Evolutionary conservation across 495 filamentous ascomycete species (phyloP), one percentile per base, ranked within the genome.

Genomic region (Lentithecium fluviatile): DNA sequence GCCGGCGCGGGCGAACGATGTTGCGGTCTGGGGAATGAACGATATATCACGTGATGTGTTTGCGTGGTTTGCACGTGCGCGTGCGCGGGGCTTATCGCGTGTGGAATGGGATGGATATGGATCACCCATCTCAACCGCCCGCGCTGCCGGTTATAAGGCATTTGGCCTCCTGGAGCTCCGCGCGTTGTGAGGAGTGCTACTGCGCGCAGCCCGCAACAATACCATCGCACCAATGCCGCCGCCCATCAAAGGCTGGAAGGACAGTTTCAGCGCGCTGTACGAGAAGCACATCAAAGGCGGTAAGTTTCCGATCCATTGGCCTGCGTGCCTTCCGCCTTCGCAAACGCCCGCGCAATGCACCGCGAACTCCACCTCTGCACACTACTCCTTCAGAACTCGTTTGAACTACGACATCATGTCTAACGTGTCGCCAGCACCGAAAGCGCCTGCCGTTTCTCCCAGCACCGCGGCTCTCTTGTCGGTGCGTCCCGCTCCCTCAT

Each of bases 401-500:
- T 55, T 38, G 32, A 43, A 25, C 29, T 45, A n/a, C 45, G 32
- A 19, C 29, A 47, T 12, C 53, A 43, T 56, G 48, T 45, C 60
- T 64, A 56, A 66, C 55, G 32, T 60, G 52, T 61, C 53, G 52
- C 43, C 56, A 67, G 66, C 54, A 45, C 66, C 71, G 54, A 62
- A 74, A 54, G 62, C 62, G 58, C 82, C 82, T 24, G 73, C 77
- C 37, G 73, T 85, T 45, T 79, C 82, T 55, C 70, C 73, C 56
- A 69, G 66, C 45, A 74, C 75, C 51, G 78, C 80, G 58, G 76
- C 74, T 52, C 48, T 74, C n/a, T 69, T 83, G 49, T 85, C 82
- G 58, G 80, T 84, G 77, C 56, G 79, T 74, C 47, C 57, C 61
- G 46, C 55, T 47, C 19, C 40, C 24, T 50, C 29, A 38, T 56